These are phyloP conservation scores for Jackrogersella multiformis DNA, from an alignment of 495 filamentous ascomycete genomes.

Conservation along the genomic window DNA sequence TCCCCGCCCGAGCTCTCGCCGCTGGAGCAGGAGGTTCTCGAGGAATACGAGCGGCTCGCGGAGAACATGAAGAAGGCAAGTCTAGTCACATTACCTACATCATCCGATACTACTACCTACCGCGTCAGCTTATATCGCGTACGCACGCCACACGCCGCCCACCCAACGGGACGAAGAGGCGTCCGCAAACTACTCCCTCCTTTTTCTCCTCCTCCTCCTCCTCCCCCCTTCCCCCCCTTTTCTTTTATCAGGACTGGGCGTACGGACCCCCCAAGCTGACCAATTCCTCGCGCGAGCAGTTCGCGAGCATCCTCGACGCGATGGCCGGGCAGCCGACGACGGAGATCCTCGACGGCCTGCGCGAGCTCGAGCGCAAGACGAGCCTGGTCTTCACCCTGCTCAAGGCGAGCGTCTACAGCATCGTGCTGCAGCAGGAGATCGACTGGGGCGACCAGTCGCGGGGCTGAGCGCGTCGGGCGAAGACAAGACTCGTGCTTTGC, in stretches of 20 bases:
- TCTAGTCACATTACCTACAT: constrained; percentile 2
- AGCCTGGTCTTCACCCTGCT: constrained; percentile 91
- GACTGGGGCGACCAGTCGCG: constrained; percentile 65
- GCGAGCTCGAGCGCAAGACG: constrained; percentile 91
- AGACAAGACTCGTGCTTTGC: not conserved
- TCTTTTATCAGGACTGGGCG: not conserved
- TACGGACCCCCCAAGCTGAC: constrained; percentile 6
- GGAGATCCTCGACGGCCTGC: constrained; percentile 83
- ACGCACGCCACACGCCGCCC: constrained; percentile 38
- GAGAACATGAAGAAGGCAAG: constrained; percentile 90
- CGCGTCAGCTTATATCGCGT: constrained; percentile 34
- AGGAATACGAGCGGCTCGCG: constrained; percentile 88
- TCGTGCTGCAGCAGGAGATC: constrained; percentile 97
- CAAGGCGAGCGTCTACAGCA: constrained; percentile 98
- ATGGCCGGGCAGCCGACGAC: constrained; percentile 70
- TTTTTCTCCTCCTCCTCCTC: not conserved
- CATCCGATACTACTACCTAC: not conserved
- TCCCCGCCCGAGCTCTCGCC: constrained; percentile 69
- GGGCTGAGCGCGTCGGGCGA: constrained; percentile 9
- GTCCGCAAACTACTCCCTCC: not conserved
- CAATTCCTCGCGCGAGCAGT: constrained; percentile 49
- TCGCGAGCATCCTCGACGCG: constrained; percentile 67
- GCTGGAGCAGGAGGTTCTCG: constrained; percentile 91
- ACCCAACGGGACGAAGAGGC: not conserved
- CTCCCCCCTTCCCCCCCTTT: not conserved